These are phyloP conservation scores for Penstemon barbatus DNA, from an alignment of 257 asterid genomes.

Conservation along the genomic window DNA sequence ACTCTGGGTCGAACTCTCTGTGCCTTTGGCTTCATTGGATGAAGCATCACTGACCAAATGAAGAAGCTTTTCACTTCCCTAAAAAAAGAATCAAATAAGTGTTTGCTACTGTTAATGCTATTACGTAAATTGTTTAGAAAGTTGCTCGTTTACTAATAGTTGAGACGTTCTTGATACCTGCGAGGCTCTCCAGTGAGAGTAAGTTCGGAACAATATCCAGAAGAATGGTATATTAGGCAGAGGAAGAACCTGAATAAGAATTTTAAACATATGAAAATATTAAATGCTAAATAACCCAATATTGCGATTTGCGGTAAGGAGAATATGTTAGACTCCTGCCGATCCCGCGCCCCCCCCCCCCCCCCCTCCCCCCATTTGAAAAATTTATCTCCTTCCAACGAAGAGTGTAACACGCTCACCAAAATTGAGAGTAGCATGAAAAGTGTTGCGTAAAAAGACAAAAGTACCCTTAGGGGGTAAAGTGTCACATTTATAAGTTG, in stretches of 20 bases:
- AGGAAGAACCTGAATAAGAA: slow-evolving; percentile 72
- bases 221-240: slow-evolving; percentile 96
- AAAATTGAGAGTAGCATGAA: background rate
- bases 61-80: slow-evolving; percentile 95
- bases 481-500: too few relatives aligned
- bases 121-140: background rate
- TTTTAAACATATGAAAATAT: slow-evolving; percentile 7
- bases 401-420: too few relatives aligned
- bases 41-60: slow-evolving; percentile 65
- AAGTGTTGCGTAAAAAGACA: too few relatives aligned
- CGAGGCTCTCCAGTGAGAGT: slow-evolving; percentile 98
- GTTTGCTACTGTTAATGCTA: background rate
- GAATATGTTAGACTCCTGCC: background rate
- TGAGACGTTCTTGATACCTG: slow-evolving; percentile 51
- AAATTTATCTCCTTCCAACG: too few relatives aligned
- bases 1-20: slow-evolving; percentile 24
- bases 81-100: slow-evolving; percentile 23
- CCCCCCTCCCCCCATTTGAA: too few relatives aligned
- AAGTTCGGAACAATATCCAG: slow-evolving; percentile 91
- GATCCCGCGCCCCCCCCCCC: too few relatives aligned
- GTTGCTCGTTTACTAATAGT: background rate
- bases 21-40: slow-evolving; percentile 34
- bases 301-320: background rate
- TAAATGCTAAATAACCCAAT: background rate
- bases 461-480: too few relatives aligned